phyloP scores from a whole-genome alignment of 1,284 basidiomycete genomes.

The Wolfiporia cocos region DNA sequence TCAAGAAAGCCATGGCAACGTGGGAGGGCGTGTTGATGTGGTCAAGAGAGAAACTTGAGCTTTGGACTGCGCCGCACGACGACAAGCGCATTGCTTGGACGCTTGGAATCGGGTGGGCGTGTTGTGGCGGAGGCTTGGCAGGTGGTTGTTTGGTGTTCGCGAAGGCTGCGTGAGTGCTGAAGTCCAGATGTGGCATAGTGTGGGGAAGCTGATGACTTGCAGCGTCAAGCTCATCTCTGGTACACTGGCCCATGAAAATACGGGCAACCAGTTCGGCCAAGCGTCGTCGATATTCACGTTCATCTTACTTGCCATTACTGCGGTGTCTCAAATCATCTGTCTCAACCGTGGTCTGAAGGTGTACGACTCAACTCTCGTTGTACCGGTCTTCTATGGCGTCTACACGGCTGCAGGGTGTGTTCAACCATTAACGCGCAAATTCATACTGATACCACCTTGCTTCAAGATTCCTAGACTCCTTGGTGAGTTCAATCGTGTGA shows the following conservation, averaged over 20 bases:
- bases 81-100: conserved; percentile 85
- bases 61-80: conserved; percentile 71
- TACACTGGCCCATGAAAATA: conserved; percentile 66
- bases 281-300: conserved; percentile 80
- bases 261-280: conserved; percentile 83
- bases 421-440: background rate
- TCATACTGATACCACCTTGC: background rate
- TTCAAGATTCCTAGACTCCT: conserved; percentile 57
- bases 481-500: conserved; percentile 30
- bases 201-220: conserved; percentile 8
- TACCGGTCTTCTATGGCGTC: conserved; percentile 68
- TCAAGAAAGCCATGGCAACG: conserved; percentile 25
- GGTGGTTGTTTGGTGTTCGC: conserved; percentile 89
- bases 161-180: conserved; percentile 70
- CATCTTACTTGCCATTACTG: conserved; percentile 71
- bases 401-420: conserved; percentile 58
- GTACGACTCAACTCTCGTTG: conserved; percentile 73
- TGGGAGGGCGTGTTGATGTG: conserved; percentile 47
- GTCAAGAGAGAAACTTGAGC: conserved; percentile 61
- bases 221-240: conserved; percentile 77
- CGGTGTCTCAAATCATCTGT: conserved; percentile 86
- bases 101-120: conserved; percentile 89
- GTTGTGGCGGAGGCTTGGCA: conserved; percentile 83
- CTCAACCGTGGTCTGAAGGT: conserved; percentile 81
- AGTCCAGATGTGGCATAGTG: background rate